Conservation (phyloP, 177 flowering plant genomes). For the Vitis hybrid region DNA sequence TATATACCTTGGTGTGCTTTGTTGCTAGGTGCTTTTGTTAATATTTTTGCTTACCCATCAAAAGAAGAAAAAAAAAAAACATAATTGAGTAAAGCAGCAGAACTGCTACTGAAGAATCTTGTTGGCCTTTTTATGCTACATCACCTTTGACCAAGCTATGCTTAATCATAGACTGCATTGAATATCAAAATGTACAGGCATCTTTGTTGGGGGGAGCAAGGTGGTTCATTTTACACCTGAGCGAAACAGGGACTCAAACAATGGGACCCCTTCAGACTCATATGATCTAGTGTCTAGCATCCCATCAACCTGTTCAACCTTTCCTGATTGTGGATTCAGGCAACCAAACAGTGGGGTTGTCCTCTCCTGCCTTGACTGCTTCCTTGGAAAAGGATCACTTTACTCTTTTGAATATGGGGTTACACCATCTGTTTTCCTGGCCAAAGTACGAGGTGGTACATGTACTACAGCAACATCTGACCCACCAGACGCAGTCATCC, state of each 20-base stretch:
- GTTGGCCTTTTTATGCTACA: neutral
- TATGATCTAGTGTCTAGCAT: constrained; percentile 28
- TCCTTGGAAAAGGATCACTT: constrained; percentile 69
- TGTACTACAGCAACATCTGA: constrained; percentile 91
- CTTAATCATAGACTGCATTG: neutral
- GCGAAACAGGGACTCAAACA: constrained; percentile 26
- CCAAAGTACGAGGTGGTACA: constrained; percentile 91
- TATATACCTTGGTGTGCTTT: no score
- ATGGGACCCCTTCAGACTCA: constrained; percentile 32
- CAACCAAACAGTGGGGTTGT: constrained; percentile 79
- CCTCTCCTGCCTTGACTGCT: constrained; percentile 87
- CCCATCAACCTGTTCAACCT: constrained; percentile 53
- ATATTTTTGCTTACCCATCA: no score
- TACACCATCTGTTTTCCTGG: constrained; percentile 58
- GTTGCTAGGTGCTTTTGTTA: no score
- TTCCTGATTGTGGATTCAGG: constrained; percentile 88
- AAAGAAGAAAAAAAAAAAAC: no score
- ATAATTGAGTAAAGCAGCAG: no score
- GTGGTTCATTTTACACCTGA: constrained; percentile 91
- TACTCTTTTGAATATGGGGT: constrained; percentile 84
- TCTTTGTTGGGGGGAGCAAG: constrained; percentile 85
- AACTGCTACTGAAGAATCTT: neutral
- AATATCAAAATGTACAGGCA: constrained; percentile 47
- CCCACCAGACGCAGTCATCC: constrained; percentile 59
- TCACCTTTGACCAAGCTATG: neutral